Percentiles rank a stretch among this genome's conserved stretches.
Conservation (phyloP, 2,329 filamentous ascomycete species). For the Fusarium drepaniforme region DNA sequence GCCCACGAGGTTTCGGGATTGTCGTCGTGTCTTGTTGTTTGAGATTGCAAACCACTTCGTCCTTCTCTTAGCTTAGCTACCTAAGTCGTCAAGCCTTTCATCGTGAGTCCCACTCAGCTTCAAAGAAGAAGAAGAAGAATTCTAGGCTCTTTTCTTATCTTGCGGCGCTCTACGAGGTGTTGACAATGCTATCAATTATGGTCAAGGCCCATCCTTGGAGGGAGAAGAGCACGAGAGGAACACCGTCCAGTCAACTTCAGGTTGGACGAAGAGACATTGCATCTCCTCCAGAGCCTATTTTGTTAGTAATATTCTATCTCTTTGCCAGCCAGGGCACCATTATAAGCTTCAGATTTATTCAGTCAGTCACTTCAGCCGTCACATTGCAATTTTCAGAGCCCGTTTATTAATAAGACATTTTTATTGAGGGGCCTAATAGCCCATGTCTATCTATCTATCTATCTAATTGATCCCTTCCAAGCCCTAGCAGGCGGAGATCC, state of each 20-base stretch:
- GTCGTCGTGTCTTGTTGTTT: background rate
- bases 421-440: background rate
- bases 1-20: background rate
- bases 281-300: background rate
- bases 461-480: background rate
- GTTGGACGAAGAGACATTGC: background rate
- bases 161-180: too few species aligned
- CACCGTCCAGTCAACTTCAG: background rate
- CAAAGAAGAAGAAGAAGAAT: too few species aligned
- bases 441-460: background rate
- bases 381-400: background rate
- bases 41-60: background rate
- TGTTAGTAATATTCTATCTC: background rate
- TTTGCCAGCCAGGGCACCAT: background rate
- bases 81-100: background rate
- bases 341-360: background rate
- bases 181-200: too few species aligned
- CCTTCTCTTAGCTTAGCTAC: background rate
- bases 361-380: background rate
- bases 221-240: too few species aligned
- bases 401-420: background rate
- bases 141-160: too few species aligned
- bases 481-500: background rate
- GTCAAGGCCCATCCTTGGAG: too few species aligned
- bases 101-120: background rate